These are phyloP conservation scores for Kokia cookei DNA, from an alignment of 441 rosid species.

Conservation along the genomic window DNA sequence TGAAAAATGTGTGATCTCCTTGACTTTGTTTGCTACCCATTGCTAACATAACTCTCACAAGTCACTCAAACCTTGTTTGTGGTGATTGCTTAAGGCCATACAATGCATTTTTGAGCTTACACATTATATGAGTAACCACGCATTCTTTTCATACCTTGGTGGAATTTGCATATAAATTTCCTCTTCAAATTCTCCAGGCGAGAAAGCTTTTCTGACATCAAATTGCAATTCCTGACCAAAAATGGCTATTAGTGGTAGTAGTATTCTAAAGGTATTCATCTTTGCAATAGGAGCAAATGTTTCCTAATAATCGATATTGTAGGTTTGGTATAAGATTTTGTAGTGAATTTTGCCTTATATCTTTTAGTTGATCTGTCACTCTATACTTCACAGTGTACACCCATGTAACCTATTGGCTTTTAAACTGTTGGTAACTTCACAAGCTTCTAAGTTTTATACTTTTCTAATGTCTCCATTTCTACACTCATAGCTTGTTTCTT, in stretches of 20 bases:
- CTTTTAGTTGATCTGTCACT: too few species aligned
- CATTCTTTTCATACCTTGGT: neutral
- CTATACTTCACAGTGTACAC: too few species aligned
- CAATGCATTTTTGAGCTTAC: neutral
- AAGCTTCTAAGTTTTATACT: too few species aligned
- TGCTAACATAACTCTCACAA: neutral
- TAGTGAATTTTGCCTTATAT: too few species aligned
- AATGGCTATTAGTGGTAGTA: neutral
- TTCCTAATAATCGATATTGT: neutral
- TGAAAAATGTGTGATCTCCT: neutral
- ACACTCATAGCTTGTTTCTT: too few species aligned
- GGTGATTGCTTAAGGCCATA: neutral
- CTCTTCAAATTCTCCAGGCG: neutral
- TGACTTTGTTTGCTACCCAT: neutral
- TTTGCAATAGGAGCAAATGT: neutral
- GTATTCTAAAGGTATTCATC: neutral
- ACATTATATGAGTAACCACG: neutral
- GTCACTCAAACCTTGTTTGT: neutral
- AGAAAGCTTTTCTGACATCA: neutral
- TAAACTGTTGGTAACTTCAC: too few species aligned
- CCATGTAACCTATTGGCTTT: too few species aligned
- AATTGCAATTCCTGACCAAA: neutral
- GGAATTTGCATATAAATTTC: neutral
- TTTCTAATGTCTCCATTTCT: too few species aligned
- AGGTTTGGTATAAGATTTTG: too few species aligned